These are phyloP conservation scores for Leptographium lundbergii DNA, from an alignment of 2,329 filamentous ascomycete genomes.

Conservation along the genomic window DNA sequence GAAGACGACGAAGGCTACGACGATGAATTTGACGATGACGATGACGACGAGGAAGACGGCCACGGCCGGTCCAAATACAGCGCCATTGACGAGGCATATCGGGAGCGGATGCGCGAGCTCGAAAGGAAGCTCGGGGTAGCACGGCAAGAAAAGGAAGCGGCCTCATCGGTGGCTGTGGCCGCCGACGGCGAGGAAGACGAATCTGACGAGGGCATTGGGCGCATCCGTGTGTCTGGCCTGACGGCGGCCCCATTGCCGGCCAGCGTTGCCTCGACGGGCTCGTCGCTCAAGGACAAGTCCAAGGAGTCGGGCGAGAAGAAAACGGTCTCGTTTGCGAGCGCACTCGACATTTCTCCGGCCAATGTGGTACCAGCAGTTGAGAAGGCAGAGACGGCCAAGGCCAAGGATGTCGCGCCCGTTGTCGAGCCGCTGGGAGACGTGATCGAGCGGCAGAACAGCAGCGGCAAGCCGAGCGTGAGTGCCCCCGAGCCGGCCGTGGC, in stretches of 20 bases:
- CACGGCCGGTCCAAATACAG: constrained; percentile 59
- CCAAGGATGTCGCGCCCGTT: constrained; percentile 1
- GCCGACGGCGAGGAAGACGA: not conserved
- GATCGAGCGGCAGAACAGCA: constrained; percentile 16
- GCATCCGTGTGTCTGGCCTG: constrained; percentile 33
- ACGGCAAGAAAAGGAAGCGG: constrained; percentile 19
- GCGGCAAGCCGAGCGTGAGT: not conserved
- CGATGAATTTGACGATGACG: constrained; percentile 27
- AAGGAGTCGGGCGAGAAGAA: constrained; percentile 34
- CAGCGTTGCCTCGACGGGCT: not conserved
- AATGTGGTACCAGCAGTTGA: not conserved
- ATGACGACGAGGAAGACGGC: constrained; percentile 53
- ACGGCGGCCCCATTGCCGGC: not conserved
- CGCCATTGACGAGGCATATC: constrained; percentile 62
- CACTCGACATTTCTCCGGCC: constrained; percentile 52
- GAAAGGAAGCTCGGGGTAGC: constrained; percentile 61
- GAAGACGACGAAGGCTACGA: constrained; percentile 29
- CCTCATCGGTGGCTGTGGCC: not conserved
- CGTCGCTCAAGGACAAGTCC: constrained; percentile 4
- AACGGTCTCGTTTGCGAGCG: constrained; percentile 67
- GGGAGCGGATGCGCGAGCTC: constrained; percentile 71
- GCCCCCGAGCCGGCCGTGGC: constrained; percentile 4
- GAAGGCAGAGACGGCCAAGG: not conserved
- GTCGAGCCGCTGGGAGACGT: constrained; percentile 13
- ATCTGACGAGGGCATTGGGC: constrained; percentile 38